Evolutionary conservation across 768 basidiomycete species (phyloP).

Genomic region (Tulasnella sp.): DNA sequence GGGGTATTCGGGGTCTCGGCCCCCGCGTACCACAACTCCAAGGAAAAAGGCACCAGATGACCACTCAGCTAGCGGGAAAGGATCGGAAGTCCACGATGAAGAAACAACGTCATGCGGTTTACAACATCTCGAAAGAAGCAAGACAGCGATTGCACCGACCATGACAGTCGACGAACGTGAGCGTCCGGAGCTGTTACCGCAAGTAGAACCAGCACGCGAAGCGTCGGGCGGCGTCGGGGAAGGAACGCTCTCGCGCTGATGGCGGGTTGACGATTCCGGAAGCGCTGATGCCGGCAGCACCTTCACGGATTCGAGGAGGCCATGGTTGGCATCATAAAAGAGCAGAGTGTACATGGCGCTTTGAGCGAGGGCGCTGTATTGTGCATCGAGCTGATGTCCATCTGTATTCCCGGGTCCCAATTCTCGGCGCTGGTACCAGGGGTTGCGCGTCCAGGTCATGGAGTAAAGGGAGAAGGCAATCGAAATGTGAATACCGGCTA

Average conservation of each 20-base stretch:
- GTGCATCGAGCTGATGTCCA: slow-evolving; percentile 55
- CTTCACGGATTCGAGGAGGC: slow-evolving; percentile 44
- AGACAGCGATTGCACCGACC: slow-evolving; percentile 16
- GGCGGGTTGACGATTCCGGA: slow-evolving; percentile 23
- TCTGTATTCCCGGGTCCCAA: slow-evolving; percentile 65
- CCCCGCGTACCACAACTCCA: no score
- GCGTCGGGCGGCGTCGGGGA: not conserved
- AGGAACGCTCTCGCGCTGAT: not conserved
- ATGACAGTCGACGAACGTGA: slow-evolving; percentile 12
- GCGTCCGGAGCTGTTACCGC: slow-evolving; percentile 17
- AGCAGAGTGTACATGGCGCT: slow-evolving; percentile 52
- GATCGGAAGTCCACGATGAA: not conserved
- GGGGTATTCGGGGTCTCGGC: no score
- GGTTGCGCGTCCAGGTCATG: slow-evolving; percentile 37
- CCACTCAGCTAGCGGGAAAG: not conserved
- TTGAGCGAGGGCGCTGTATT: slow-evolving; percentile 48
- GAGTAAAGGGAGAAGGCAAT: not conserved
- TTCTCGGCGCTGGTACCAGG: slow-evolving; percentile 45
- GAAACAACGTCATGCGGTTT: not conserved
- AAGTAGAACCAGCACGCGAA: not conserved
- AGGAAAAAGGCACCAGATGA: not conserved
- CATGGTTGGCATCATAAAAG: slow-evolving; percentile 49
- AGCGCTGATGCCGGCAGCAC: slow-evolving; percentile 13
- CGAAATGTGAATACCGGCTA: not conserved
- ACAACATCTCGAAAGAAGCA: slow-evolving; percentile 6